These are phyloP conservation scores for Eucalyptus sideroxylon DNA, from an alignment of 345 rosid species.

Conservation along the genomic window DNA sequence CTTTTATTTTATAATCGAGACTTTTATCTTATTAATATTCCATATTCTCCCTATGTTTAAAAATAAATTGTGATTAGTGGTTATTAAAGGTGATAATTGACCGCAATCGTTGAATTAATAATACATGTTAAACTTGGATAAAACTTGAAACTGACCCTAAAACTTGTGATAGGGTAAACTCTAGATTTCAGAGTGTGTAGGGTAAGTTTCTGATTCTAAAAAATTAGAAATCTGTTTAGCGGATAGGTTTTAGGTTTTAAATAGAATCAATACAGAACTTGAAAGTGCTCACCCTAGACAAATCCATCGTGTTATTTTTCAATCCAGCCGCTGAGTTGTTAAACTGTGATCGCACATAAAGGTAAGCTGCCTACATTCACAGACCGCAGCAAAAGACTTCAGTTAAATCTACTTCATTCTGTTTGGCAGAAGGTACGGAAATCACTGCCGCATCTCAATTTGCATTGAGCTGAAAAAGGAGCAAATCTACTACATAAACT, in stretches of 20 bases:
- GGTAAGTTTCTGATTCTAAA: rapidly evolving
- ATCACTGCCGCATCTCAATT: neutral
- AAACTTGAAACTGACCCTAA: rapidly evolving
- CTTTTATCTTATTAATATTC: too few species aligned
- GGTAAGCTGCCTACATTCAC: neutral
- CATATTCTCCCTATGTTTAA: rapidly evolving
- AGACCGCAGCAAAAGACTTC: neutral
- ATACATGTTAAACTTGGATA: too few species aligned
- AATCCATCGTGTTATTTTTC: neutral
- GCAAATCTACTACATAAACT: neutral
- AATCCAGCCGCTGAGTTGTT: neutral
- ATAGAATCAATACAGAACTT: too few species aligned
- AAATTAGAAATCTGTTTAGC: rapidly evolving
- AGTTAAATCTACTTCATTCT: neutral
- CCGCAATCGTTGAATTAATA: too few species aligned
- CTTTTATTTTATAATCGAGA: too few species aligned
- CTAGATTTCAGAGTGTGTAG: too few species aligned
- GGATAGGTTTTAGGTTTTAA: rapidly evolving
- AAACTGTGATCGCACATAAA: neutral
- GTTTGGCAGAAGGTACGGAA: neutral
- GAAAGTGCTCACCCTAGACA: rapidly evolving
- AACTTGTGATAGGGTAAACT: rapidly evolving
- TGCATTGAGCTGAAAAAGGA: neutral
- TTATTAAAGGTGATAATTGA: too few species aligned
- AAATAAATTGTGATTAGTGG: too few species aligned